Percentiles rank a stretch among this genome's conserved stretches.
Conservation (phyloP, 306 rosid genomes). For the Casuarina cunninghamiana region DNA sequence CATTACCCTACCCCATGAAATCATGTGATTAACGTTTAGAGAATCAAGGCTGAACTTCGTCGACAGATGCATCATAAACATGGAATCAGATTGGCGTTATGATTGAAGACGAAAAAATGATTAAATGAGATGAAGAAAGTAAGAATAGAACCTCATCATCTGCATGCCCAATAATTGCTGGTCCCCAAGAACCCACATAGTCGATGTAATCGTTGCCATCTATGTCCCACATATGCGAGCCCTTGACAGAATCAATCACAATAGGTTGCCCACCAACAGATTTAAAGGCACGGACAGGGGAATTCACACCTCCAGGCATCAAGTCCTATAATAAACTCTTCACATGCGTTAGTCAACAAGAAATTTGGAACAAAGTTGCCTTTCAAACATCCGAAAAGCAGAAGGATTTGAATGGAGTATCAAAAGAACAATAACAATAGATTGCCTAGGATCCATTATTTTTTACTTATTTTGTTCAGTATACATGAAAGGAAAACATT, state of each 20-base stretch:
- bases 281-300: constrained; percentile 95
- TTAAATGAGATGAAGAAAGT: neutral
- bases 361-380: neutral
- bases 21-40: neutral
- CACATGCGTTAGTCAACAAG: neutral
- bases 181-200: constrained; percentile 99
- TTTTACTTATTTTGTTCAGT: neutral
- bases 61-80: neutral
- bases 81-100: neutral
- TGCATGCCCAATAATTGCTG: constrained; percentile 97
- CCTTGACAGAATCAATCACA: constrained; percentile 81
- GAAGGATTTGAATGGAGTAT: neutral
- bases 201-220: constrained; percentile 94
- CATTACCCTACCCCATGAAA: neutral
- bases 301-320: constrained; percentile 98
- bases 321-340: constrained; percentile 47
- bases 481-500: neutral
- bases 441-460: neutral
- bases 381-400: neutral
- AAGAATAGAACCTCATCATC: constrained; percentile 68
- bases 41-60: neutral
- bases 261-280: constrained; percentile 96
- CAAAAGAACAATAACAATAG: neutral
- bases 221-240: constrained; percentile 87
- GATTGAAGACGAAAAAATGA: neutral